Percentiles rank a stretch among this genome's conserved stretches.
These are phyloP conservation scores for Pseudogymnoascus sp. DNA, from an alignment of 2,329 filamentous ascomycete genomes.

Conservation along the genomic window DNA sequence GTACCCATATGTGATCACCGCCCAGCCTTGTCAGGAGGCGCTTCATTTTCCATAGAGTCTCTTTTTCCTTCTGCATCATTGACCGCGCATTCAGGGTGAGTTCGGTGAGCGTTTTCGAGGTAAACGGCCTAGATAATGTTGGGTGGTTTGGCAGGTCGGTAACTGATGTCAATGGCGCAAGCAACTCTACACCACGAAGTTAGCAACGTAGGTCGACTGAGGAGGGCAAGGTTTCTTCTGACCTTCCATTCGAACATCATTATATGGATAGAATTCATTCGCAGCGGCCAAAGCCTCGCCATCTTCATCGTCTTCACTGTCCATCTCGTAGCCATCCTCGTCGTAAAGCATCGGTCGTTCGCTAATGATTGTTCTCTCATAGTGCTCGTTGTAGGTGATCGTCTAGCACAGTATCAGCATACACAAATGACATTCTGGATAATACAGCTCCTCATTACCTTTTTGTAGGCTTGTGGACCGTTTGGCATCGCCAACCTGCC, in stretches of 20 bases:
- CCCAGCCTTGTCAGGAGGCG: slow-evolving; percentile 63
- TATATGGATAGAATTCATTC: slow-evolving; percentile 67
- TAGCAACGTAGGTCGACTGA: slow-evolving; percentile 9
- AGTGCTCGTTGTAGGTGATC: slow-evolving; percentile 61
- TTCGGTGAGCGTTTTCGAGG: slow-evolving; percentile 61
- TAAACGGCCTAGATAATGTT: slow-evolving; percentile 65
- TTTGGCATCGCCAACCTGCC: slow-evolving; percentile 59
- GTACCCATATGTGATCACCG: slow-evolving; percentile 64
- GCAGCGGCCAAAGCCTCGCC: slow-evolving; percentile 49
- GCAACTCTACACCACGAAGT: slow-evolving; percentile 47
- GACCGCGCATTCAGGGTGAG: slow-evolving; percentile 60
- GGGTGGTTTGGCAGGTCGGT: slow-evolving; percentile 68
- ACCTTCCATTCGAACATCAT: slow-evolving; percentile 64
- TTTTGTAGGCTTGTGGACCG: slow-evolving; percentile 61
- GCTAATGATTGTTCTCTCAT: slow-evolving; percentile 62
- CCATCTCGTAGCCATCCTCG: slow-evolving; percentile 68
- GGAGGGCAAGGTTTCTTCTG: slow-evolving; percentile 25
- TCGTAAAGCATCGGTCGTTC: slow-evolving; percentile 65
- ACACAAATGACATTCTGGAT: slow-evolving; percentile 7
- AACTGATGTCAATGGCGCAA: slow-evolving; percentile 66
- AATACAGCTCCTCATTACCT: slow-evolving; percentile 40
- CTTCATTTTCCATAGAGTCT: slow-evolving; percentile 64
- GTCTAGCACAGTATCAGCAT: slow-evolving; percentile 37
- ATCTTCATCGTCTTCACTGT: slow-evolving; percentile 62
- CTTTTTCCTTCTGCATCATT: slow-evolving; percentile 67